Base-by-base conservation (phyloP, 495 filamentous ascomycete species). In the Aspergillus saccharolyticus region DNA sequence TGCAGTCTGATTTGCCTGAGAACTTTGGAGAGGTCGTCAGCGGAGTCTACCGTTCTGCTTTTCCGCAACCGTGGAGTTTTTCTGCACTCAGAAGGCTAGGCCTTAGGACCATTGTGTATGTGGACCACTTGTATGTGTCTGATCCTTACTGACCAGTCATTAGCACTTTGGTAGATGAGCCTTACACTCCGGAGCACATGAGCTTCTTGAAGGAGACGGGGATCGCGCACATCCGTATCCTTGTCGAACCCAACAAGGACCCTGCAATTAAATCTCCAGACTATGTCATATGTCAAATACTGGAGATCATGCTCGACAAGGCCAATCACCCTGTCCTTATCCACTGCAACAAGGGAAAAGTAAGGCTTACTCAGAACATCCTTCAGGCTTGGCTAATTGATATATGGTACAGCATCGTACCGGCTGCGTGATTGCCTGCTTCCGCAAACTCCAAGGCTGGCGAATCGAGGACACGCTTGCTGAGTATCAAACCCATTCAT, bases 261-360 rank as follows among this genome's bases (percentile, higher is more conserved):
- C 60, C 66, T 24, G 58, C 61, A 1, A 57, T 74, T 39, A 63
- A 58, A 6, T 74, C 89, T 17, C 81, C 86, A 0, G 65, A 81
- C n/a, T 66, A 74, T 20, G 78, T 81, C 3, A 86, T 96, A 72
- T 75, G 75, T 55, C 71, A 78, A 10, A 85, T 89, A 45, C 74
- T 93, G 15, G 68, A 79, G 3, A 68, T 91, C 47, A 75, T 91
- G 22, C 72, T 89, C 39, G 78, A 91, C 63, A 72, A 76, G 7
- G 65, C 74, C 14, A 89, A 90, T 54, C 83, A 91, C 56, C 90
- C 90, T 0, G 63, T 96, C 1, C 74, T 94, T 42, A 83, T 96
- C 30, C 90, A 96, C 63, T 96, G 90, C 73, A 96, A 96, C 63
- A 90, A 94, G 62, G 90, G 90, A 57, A 91, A 87, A 75, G 86